phyloP scores from a whole-genome alignment of 805 yeast genomes.

The Myxozyma neotropica region DNA sequence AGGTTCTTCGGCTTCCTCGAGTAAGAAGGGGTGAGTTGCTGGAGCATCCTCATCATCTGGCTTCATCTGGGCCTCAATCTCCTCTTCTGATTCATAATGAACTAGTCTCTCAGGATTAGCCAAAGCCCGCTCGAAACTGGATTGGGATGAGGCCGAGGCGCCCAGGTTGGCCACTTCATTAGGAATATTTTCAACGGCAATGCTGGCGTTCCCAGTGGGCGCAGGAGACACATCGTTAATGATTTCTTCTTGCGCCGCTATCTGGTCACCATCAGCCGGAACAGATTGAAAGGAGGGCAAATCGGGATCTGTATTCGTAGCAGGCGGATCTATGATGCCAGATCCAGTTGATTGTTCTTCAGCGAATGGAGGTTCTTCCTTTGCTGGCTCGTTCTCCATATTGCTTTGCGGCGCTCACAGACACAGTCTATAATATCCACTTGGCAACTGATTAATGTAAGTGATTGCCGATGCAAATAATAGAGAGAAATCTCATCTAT shows the following conservation, averaged over 20 bases:
- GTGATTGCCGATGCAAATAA: no score
- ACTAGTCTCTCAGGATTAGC: not conserved
- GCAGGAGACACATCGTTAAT: not conserved
- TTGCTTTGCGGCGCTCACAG: not conserved
- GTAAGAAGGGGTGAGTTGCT: not conserved
- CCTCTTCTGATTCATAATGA: not conserved
- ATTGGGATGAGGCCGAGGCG: not conserved
- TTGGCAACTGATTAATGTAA: no score
- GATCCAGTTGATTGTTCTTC: not conserved
- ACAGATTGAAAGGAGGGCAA: not conserved
- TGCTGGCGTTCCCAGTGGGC: not conserved
- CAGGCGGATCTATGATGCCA: not conserved
- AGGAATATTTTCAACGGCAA: no score
- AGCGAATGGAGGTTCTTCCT: no score
- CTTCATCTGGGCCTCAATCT: not conserved
- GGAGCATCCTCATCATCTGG: not conserved
- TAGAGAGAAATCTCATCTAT: no score
- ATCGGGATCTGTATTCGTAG: not conserved
- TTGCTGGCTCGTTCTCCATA: not conserved
- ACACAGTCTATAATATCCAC: not conserved
- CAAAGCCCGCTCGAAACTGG: not conserved
- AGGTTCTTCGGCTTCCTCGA: slow-evolving; percentile 5
- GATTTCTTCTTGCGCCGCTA: slow-evolving; percentile 1
- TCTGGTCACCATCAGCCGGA: not conserved
- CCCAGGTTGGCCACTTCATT: not conserved